phyloP scores from a whole-genome alignment of 352 stramenopile genomes.

The Phytophthora sp. region DNA sequence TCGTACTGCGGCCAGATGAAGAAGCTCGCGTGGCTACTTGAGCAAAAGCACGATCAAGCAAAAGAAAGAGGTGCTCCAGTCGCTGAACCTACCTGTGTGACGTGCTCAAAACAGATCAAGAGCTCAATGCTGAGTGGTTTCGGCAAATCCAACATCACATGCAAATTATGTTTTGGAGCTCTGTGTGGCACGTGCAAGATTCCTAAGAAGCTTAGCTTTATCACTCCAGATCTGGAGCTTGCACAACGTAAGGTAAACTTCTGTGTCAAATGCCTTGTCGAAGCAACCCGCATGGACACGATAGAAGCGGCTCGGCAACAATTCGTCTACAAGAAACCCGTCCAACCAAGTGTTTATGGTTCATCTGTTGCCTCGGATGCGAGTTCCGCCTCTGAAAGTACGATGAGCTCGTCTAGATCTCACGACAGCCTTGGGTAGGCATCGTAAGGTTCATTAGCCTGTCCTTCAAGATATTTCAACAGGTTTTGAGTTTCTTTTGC shows the following conservation, averaged over 20 bases:
- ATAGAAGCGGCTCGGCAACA: conserved; percentile 23
- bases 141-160: conserved; percentile 19
- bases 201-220: conserved; percentile 30
- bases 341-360: conserved; percentile 16
- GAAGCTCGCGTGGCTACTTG: conserved; percentile 35
- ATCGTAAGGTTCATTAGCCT: too few relatives aligned
- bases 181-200: conserved; percentile 30
- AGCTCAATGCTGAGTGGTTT: conserved; percentile 9
- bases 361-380: conserved; percentile 10
- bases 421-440: too few relatives aligned
- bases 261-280: conserved; percentile 29
- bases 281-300: conserved; percentile 25
- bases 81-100: conserved; percentile 5
- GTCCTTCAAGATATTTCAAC: too few relatives aligned
- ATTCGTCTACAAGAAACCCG: conserved; percentile 25
- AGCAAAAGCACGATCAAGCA: conserved; percentile 17
- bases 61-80: conserved; percentile 3
- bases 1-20: conserved; percentile 42
- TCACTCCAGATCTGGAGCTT: conserved; percentile 19
- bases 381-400: conserved; percentile 11
- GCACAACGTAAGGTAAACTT: conserved; percentile 33
- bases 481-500: too few relatives aligned
- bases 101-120: conserved; percentile 20
- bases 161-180: conserved; percentile 25
- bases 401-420: conserved; percentile 5